Conservation (phyloP, 176 grass and related monocot genomes). For the Carex cristatella region DNA sequence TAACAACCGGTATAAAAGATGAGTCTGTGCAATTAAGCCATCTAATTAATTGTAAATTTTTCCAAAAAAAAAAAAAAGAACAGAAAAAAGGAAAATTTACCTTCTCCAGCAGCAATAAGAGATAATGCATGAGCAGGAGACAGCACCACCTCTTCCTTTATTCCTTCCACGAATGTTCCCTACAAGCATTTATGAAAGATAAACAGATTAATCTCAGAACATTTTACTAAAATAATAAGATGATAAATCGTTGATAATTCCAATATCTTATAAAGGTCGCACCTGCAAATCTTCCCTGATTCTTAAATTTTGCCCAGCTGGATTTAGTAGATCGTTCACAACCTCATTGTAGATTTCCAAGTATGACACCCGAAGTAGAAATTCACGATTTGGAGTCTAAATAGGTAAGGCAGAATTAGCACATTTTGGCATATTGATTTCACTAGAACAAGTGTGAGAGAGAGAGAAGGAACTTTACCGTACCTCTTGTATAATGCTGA, state of each 20-base stretch:
- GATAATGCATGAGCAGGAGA: constrained; percentile 98
- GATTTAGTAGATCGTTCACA: constrained; percentile 98
- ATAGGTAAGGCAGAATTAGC: constrained; percentile 11
- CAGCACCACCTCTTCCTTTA: constrained; percentile 99
- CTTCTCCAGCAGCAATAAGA: constrained; percentile 98
- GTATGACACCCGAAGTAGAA: constrained; percentile 98
- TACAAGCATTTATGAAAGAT: constrained; percentile 28
- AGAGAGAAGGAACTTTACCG: background rate
- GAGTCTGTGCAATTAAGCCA: background rate
- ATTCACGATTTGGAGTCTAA: constrained; percentile 88
- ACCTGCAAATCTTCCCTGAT: constrained; percentile 98
- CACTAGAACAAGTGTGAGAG: background rate
- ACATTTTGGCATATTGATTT: background rate
- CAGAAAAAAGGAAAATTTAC: constrained; percentile 31
- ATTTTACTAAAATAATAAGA: background rate
- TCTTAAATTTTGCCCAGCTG: constrained; percentile 90
- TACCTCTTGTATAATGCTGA: constrained; percentile 99
- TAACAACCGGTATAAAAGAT: background rate
- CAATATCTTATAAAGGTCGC: constrained; percentile 23
- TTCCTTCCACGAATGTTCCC: constrained; percentile 98
- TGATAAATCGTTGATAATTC: constrained; percentile 1
- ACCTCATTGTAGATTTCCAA: constrained; percentile 99
- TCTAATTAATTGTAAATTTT: background rate
- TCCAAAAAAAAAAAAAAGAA: background rate
- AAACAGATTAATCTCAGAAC: constrained; percentile 14